Conservation (phyloP, 257 asterid species). For the Linaria vulgaris region DNA sequence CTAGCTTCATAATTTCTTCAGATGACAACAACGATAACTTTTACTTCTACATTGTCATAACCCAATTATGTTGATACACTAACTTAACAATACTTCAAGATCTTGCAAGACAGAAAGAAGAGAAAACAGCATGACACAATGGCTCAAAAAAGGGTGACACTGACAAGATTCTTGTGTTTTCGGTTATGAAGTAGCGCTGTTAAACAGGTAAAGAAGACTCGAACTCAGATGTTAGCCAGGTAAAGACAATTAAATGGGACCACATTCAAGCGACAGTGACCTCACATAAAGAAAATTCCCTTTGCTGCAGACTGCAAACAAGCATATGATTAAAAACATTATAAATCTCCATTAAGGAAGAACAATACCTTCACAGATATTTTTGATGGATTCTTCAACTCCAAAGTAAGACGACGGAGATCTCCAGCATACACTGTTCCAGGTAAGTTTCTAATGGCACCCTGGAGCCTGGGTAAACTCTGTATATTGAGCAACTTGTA, state of each 20-base stretch:
- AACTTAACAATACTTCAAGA: constrained; percentile 8
- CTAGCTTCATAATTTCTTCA: constrained; percentile 1
- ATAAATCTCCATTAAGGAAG: background rate
- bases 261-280: constrained; percentile 4
- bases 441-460: constrained; percentile 62
- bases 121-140: constrained; percentile 13
- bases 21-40: background rate
- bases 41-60: background rate
- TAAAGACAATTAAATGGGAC: constrained; percentile 13
- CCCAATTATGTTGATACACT: background rate
- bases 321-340: background rate
- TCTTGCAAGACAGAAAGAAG: constrained; percentile 19
- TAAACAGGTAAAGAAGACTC: constrained; percentile 8
- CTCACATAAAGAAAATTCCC: background rate
- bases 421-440: constrained; percentile 77
- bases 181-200: constrained; percentile 21
- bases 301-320: background rate
- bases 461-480: constrained; percentile 92
- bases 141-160: constrained; percentile 9
- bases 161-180: constrained; percentile 17
- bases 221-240: constrained; percentile 9
- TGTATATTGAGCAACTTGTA: constrained; percentile 43
- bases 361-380: constrained; percentile 69
- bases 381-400: constrained; percentile 80
- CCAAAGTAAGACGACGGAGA: constrained; percentile 68